Percentiles rank a stretch among this genome's conserved stretches.
phyloP scores from a whole-genome alignment of 306 rosid species.

The Comarum palustre region DNA sequence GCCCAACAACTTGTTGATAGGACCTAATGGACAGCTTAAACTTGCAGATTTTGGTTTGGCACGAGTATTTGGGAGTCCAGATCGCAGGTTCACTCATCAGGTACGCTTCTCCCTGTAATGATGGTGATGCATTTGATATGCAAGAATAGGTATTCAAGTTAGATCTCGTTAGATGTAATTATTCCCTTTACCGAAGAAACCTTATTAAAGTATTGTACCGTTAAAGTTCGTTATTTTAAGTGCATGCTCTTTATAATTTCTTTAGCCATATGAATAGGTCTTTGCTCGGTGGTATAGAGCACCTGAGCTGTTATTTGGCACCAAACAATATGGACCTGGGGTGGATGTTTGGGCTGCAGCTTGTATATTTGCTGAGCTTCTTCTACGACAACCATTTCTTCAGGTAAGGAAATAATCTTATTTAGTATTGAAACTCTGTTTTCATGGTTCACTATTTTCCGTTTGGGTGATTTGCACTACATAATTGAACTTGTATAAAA shows the following conservation, averaged over 20 bases:
- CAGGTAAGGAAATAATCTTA: conserved; percentile 47
- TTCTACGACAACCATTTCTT: conserved; percentile 86
- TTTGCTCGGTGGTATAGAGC: conserved; percentile 99
- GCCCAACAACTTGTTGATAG: conserved; percentile 95
- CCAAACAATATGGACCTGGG: conserved; percentile 90
- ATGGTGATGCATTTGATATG: conserved; percentile 6
- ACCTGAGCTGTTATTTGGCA: conserved; percentile 89
- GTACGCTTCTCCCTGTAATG: conserved; percentile 42
- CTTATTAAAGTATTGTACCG: neutral
- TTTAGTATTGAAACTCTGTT: neutral
- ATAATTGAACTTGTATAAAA: neutral
- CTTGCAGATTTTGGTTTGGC: conserved; percentile 99
- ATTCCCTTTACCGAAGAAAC: neutral
- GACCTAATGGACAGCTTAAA: conserved; percentile 87
- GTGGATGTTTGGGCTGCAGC: conserved; percentile 99
- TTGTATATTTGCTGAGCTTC: conserved; percentile 89
- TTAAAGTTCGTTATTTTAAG: neutral
- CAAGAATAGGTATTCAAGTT: neutral
- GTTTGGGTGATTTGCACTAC: neutral
- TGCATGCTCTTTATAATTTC: conserved; percentile 13
- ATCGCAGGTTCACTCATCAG: conserved; percentile 93
- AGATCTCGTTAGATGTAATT: conserved; percentile 10
- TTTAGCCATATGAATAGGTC: conserved; percentile 46
- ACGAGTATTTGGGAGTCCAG: conserved; percentile 94
- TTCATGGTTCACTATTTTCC: neutral